Evolutionary conservation across 2,329 filamentous ascomycete species (phyloP), one percentile per base, ranked within the genome.

Genomic region (Boeremia exigua): DNA sequence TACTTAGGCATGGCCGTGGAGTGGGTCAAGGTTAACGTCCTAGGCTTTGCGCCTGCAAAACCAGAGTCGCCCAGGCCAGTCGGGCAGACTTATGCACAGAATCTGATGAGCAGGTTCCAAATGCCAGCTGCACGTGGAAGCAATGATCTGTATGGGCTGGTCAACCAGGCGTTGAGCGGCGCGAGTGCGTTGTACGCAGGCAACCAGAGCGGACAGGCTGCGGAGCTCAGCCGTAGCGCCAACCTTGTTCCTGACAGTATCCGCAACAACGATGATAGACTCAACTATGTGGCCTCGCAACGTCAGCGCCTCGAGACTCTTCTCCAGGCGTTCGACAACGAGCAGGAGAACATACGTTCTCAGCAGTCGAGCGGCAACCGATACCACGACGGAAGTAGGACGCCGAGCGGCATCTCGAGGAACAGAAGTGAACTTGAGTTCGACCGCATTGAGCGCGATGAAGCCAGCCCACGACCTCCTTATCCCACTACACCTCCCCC

Each of bases 391-490:
- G 62, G 63, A 40, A 63, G 55, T 30, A 48, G 54, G 6, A 58
- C 45, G 3, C 49, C 55, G 6, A 36, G 45, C 8, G 27, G 17
- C 27, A 77, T 96, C 67, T 88, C 86, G 66, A 94, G 94, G 78
- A 94, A 90, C 70, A 87, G 87, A 61, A 96, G 91, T 73, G 92
- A 96, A 72, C 86, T 85, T 17, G 94, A 96, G 66, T 97, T 97
- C 70, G 92, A 96, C 70, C 90, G 91, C 73, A 91, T 96, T 63
- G 90, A 95, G 59, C 86, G 70, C 28, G 75, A 88, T 30, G 89
- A 93, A 70, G 83, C 79, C 33, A 53, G 52, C 19, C 66, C 80
- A 79, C 29, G 79, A 66, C 78, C 71, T 10, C 71, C 71, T 6
- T 75, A 74, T 56, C 72, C 72, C 5, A 58, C 65, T 19, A 75